A percentile compares a stretch with the other conserved stretches of the same genome.
Conservation (phyloP, 805 yeast species). For the Candida chilensis region DNA sequence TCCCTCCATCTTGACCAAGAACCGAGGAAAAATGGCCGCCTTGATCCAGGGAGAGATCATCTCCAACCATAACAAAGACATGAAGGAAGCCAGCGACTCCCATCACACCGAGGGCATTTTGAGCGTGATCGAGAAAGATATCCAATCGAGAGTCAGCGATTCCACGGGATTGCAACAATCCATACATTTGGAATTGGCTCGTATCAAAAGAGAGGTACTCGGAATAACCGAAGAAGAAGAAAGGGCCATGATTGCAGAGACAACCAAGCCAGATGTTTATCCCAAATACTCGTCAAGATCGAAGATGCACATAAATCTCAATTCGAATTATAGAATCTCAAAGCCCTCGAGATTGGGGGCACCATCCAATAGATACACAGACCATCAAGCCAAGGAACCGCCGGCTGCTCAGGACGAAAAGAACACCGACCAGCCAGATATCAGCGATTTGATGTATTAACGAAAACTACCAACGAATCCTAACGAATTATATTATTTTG, state of each 20-base stretch:
- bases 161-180: conserved; percentile 25
- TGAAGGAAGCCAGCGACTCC: background rate
- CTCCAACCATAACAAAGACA: conserved; percentile 6
- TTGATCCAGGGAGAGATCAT: conserved; percentile 43
- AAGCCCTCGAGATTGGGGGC: too few relatives aligned
- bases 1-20: conserved; percentile 34
- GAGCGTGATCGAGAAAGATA: conserved; percentile 31
- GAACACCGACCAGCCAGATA: too few relatives aligned
- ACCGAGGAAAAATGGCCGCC: conserved; percentile 42
- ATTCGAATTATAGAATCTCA: too few relatives aligned
- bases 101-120: conserved; percentile 10
- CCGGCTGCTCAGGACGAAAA: too few relatives aligned
- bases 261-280: too few relatives aligned
- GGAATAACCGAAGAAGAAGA: conserved; percentile 32
- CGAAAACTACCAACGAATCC: background rate
- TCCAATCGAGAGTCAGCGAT: conserved; percentile 31
- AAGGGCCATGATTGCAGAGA: too few relatives aligned
- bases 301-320: too few relatives aligned
- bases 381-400: too few relatives aligned
- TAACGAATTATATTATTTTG: too few relatives aligned
- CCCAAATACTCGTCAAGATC: too few relatives aligned
- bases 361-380: too few relatives aligned
- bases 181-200: conserved; percentile 20
- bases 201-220: conserved; percentile 16
- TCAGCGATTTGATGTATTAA: conserved; percentile 9